phyloP scores from a whole-genome alignment of 495 filamentous ascomycete genomes.

The Hypoxylon cercidicola region DNA sequence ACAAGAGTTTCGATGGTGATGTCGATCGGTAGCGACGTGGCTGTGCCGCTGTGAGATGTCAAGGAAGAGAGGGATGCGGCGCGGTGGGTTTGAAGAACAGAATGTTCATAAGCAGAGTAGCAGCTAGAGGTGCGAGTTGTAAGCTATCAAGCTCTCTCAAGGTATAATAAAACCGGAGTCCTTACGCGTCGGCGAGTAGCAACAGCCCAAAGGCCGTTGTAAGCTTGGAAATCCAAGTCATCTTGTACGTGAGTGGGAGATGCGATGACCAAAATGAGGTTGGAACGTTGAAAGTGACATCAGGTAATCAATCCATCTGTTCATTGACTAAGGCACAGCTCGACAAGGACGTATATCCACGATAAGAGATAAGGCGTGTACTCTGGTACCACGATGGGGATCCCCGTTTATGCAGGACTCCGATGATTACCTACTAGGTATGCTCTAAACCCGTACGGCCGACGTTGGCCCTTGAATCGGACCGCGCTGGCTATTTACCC shows the following conservation, averaged over 20 bases:
- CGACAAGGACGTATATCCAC: too few species aligned
- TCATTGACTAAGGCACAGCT: too few species aligned
- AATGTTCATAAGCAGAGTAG: conserved; percentile 88
- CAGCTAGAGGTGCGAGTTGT: conserved; percentile 61
- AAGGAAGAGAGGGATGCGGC: conserved; percentile 62
- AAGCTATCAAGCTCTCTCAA: conserved; percentile 1
- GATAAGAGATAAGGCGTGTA: too few species aligned
- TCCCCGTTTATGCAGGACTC: conserved; percentile 12
- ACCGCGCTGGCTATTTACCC: conserved; percentile 27
- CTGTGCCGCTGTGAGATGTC: conserved; percentile 35
- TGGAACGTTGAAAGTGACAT: not conserved
- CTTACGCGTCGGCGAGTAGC: conserved; percentile 79
- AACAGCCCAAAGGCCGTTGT: conserved; percentile 72
- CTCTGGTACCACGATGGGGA: too few species aligned
- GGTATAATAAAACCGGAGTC: conserved; percentile 2
- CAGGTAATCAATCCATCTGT: too few species aligned
- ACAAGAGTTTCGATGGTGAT: conserved; percentile 79
- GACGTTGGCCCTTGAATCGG: conserved; percentile 24
- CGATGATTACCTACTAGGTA: too few species aligned
- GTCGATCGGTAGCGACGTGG: conserved; percentile 72
- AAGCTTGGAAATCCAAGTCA: conserved; percentile 74
- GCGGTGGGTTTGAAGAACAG: conserved; percentile 69
- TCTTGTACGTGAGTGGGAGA: conserved; percentile 38
- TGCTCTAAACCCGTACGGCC: conserved; percentile 19
- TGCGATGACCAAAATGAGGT: not conserved